Evolutionary conservation across 2,329 filamentous ascomycete genomes (phyloP).

Genomic region (Claviceps paspali): DNA sequence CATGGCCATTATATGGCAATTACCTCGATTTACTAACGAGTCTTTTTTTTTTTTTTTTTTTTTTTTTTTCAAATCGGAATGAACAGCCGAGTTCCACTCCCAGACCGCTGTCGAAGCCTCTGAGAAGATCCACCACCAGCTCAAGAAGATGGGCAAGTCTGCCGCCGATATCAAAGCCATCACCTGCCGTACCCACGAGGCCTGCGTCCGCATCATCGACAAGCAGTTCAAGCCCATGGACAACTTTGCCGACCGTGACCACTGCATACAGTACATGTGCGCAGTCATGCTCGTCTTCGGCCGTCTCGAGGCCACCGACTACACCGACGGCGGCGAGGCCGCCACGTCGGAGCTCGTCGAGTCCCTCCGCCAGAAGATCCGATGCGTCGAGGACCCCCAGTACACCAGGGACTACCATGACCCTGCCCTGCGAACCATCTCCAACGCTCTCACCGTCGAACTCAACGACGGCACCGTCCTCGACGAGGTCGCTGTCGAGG

Average conservation of each 20-base stretch:
- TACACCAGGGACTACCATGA: constrained; percentile 95
- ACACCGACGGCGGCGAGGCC: constrained; percentile 82
- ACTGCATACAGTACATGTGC: constrained; percentile 99
- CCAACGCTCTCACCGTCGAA: constrained; percentile 88
- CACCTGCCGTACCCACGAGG: constrained; percentile 93
- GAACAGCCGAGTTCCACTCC: constrained; percentile 80
- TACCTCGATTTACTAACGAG: no score
- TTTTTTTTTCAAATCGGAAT: not conserved
- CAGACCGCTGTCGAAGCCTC: constrained; percentile 96
- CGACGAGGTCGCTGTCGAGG: constrained; percentile 83
- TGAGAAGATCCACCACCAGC: constrained; percentile 70
- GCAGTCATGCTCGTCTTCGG: constrained; percentile 91
- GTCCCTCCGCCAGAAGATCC: constrained; percentile 82
- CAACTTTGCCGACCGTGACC: constrained; percentile 98
- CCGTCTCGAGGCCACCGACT: constrained; percentile 84
- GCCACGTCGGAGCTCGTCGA: constrained; percentile 82
- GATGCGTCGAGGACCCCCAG: constrained; percentile 88
- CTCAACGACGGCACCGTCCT: constrained; percentile 88
- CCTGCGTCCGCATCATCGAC: constrained; percentile 97
- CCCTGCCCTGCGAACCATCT: constrained; percentile 84
- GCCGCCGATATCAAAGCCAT: constrained; percentile 87
- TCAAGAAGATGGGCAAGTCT: constrained; percentile 74
- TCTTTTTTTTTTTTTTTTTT: not conserved
- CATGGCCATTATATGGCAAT: no score
- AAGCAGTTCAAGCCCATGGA: constrained; percentile 99